These are phyloP conservation scores for Sarcomyxa edulis DNA, from an alignment of 768 basidiomycete genomes.

Conservation along the genomic window DNA sequence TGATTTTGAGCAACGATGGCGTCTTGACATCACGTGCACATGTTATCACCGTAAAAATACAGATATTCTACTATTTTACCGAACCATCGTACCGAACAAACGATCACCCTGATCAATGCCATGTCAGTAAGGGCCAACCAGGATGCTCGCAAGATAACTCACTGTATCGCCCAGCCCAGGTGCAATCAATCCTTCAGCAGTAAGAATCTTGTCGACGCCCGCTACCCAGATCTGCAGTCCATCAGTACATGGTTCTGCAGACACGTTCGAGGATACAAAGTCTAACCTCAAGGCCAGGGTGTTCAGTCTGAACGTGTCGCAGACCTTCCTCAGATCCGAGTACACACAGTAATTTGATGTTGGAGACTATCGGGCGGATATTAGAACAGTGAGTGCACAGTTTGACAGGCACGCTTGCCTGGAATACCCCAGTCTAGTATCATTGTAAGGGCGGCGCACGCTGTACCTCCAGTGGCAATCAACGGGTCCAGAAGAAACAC, in stretches of 20 bases:
- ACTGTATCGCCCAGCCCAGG: constrained; percentile 92
- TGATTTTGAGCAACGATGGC: constrained; percentile 11
- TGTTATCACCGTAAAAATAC: not conserved
- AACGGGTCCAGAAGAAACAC: constrained; percentile 91
- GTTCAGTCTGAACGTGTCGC: constrained; percentile 52
- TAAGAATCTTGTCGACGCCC: constrained; percentile 71
- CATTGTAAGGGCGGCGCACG: constrained; percentile 83
- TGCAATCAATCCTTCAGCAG: constrained; percentile 70
- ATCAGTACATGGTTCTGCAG: no score
- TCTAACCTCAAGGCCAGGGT: constrained; percentile 77
- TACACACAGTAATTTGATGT: constrained; percentile 79
- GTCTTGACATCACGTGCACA: constrained; percentile 2
- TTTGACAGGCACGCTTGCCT: constrained; percentile 29
- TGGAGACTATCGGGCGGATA: no score
- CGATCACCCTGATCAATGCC: constrained; percentile 64
- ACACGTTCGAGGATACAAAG: constrained; percentile 2
- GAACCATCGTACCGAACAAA: constrained; percentile 67
- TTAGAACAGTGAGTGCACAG: no score
- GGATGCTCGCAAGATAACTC: constrained; percentile 21
- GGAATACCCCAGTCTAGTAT: constrained; percentile 79
- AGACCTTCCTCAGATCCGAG: constrained; percentile 78
- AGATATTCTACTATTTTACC: constrained; percentile 13
- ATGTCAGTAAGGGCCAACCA: constrained; percentile 5
- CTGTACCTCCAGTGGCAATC: constrained; percentile 93
- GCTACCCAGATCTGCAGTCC: constrained; percentile 89